Percentiles rank a stretch among this genome's conserved stretches.
Evolutionary conservation across 306 rosid genomes (phyloP).

Genomic region (Leucaena leucocephala): DNA sequence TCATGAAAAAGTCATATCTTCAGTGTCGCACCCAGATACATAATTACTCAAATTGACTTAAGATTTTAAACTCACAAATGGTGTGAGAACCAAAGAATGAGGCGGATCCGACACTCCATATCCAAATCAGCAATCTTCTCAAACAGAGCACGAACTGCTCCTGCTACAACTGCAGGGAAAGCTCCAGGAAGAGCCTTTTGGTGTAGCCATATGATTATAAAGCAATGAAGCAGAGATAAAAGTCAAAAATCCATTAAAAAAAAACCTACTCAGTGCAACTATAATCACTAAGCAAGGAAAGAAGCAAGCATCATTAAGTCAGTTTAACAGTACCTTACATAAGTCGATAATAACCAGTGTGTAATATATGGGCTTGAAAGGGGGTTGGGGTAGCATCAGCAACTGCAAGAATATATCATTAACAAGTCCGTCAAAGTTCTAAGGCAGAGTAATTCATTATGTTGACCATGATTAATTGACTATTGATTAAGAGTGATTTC

Average conservation of each 20-base stretch:
- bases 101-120: conserved; percentile 97
- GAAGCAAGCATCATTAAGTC: conserved; percentile 22
- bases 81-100: conserved; percentile 98
- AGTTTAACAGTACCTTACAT: conserved; percentile 72
- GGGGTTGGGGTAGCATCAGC: conserved; percentile 94
- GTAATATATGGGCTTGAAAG: conserved; percentile 89
- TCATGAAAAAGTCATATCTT: conserved; percentile 11
- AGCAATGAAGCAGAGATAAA: conserved; percentile 11
- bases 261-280: conserved; percentile 9
- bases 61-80: conserved; percentile 74
- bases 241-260: neutral
- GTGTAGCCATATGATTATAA: conserved; percentile 40
- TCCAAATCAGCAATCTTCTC: conserved; percentile 93
- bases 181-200: conserved; percentile 99
- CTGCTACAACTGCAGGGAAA: conserved; percentile 97
- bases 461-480: neutral
- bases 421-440: neutral
- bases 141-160: conserved; percentile 94
- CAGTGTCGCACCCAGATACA: conserved; percentile 16
- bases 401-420: conserved; percentile 56
- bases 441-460: conserved; percentile 6
- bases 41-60: neutral
- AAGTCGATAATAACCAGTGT: conserved; percentile 94
- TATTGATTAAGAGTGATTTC: neutral
- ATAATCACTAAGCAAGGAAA: conserved; percentile 30